Base-by-base conservation (phyloP, 73 alveolate genomes). In the Blepharisma stoltei region DNA sequence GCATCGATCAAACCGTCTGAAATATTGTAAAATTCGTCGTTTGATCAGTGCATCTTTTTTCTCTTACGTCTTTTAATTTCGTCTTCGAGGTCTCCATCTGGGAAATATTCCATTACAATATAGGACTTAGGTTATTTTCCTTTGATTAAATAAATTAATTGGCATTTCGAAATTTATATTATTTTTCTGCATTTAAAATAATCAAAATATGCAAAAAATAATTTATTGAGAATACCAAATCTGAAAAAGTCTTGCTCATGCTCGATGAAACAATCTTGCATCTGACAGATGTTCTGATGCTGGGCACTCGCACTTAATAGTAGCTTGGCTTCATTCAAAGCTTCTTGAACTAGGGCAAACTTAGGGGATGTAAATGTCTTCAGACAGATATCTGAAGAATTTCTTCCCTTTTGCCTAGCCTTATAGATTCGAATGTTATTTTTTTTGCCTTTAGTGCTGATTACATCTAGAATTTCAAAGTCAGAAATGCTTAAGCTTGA, bases 51-150 rank as follows among this genome's bases (percentile, higher is more conserved):
- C 32, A 11, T 18, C 11, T 46, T 69, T 2, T 71, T 44, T 44
- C 65, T 23, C 60, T 69, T 69, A 14, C 79, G 18, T 38, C 60
- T 25, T 43, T 38, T 44, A 2, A 69, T 69, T 44, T 69, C 79
- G 25, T 69, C 55, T 44, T 69, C 79, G 21, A 69, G 41, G 45
- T 69, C 79, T 44, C 79, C 79, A 69, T n/a, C 32, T n/a, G 11
- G 54, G 41, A 38, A 69, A 43, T 69, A 43, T 43, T 69, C 54
- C 79, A 69, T 69, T n/a, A 69, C 79, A 44, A 69, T 68, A 14
- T 14, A 49, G n/a, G n/a, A n/a, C n/a, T n/a, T n/a, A n/a, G n/a
- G n/a, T n/a, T n/a, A n/a, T n/a, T n/a, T n/a, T n/a, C n/a, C n/a
- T n/a, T n/a, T n/a, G n/a, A n/a, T n/a, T n/a, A n/a, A n/a, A n/a